A percentile compares a stretch with the other conserved stretches of the same genome.
These are phyloP conservation scores for Podila minutissima DNA, from an alignment of 192 early-diverging fungal genomes.

Conservation along the genomic window DNA sequence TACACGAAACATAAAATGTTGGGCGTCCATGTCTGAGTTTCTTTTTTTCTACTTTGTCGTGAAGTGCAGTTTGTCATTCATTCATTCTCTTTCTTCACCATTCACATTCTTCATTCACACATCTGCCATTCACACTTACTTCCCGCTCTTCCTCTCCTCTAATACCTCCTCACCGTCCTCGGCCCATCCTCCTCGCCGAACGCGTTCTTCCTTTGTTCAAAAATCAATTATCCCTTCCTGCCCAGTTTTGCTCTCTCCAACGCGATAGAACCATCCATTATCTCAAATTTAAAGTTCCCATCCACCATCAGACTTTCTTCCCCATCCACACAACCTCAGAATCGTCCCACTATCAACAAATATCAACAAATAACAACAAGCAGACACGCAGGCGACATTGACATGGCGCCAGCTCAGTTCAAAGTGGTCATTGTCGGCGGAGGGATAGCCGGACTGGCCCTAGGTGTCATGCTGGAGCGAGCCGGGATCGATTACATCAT, in stretches of 20 bases:
- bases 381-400: not conserved
- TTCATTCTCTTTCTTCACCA: not conserved
- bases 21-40: not conserved
- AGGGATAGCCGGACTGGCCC: constrained; percentile 11
- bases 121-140: not conserved
- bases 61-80: not conserved
- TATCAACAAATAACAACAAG: not conserved
- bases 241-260: no score
- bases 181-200: not conserved
- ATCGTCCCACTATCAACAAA: not conserved
- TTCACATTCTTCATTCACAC: not conserved
- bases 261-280: no score
- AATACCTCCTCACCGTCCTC: not conserved
- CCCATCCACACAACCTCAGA: not conserved
- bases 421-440: constrained; percentile 23
- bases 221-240: no score
- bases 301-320: not conserved
- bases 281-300: not conserved
- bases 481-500: constrained; percentile 14
- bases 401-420: not conserved
- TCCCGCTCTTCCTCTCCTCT: not conserved
- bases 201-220: not conserved
- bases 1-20: not conserved
- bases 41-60: not conserved
- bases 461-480: constrained; percentile 13